Conservation (phyloP, 1,139 yeast species). For the Candida sp. region DNA sequence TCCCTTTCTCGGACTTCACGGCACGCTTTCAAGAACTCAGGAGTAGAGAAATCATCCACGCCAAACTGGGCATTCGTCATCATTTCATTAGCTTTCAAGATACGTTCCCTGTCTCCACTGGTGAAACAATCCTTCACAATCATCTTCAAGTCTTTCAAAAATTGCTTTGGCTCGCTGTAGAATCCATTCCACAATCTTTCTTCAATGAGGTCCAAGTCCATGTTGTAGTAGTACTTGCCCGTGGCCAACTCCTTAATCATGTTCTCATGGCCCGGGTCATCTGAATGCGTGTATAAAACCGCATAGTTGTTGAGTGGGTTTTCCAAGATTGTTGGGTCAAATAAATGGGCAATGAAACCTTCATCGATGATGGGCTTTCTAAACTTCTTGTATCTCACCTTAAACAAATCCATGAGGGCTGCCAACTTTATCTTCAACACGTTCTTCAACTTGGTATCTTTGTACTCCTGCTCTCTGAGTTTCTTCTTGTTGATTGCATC, state of each 20-base stretch:
- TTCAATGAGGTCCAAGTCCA: conserved; percentile 94
- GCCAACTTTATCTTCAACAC: conserved; percentile 84
- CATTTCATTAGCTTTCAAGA: conserved; percentile 94
- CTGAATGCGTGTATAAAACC: conserved; percentile 56
- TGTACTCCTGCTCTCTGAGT: conserved; percentile 59
- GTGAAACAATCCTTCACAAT: conserved; percentile 80
- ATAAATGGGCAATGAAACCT: conserved; percentile 68
- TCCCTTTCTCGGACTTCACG: conserved; percentile 77
- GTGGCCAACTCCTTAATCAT: conserved; percentile 82
- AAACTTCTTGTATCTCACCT: conserved; percentile 85
- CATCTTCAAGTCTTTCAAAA: conserved; percentile 80
- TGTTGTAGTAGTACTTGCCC: conserved; percentile 76
- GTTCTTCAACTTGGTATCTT: conserved; percentile 84
- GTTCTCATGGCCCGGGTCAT: conserved; percentile 54
- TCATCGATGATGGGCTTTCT: conserved; percentile 92
- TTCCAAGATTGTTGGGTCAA: conserved; percentile 57
- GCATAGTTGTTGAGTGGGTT: conserved; percentile 42
- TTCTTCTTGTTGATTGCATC: conserved; percentile 30
- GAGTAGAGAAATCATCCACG: conserved; percentile 82
- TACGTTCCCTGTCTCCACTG: conserved; percentile 81
- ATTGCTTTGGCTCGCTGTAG: conserved; percentile 93
- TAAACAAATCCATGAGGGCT: conserved; percentile 88
- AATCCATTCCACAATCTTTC: conserved; percentile 97
- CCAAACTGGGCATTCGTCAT: conserved; percentile 96
- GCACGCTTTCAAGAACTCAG: conserved; percentile 79